phyloP scores from a whole-genome alignment of 164 flowering plant genomes.

The Berberis thunbergii region DNA sequence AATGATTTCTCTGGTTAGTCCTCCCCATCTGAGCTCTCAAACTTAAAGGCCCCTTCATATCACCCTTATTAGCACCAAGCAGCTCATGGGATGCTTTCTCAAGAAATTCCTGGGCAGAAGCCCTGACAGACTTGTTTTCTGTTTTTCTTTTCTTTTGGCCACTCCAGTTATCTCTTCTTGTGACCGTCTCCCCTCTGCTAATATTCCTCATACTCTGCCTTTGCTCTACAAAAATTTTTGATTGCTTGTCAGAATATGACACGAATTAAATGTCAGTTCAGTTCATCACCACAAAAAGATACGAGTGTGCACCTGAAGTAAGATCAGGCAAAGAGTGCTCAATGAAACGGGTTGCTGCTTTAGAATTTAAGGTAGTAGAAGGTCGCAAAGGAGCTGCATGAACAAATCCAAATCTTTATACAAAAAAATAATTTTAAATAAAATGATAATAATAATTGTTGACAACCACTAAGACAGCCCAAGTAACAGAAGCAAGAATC shows the following conservation, averaged over 20 bases:
- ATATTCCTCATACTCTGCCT: slow-evolving; percentile 64
- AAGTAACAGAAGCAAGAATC: neutral
- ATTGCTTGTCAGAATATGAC: slow-evolving; percentile 3
- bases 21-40: slow-evolving; percentile 35
- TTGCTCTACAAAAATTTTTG: slow-evolving; percentile 45
- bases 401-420: neutral
- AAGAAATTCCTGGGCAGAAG: slow-evolving; percentile 83
- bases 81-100: slow-evolving; percentile 83
- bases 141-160: slow-evolving; percentile 63
- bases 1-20: slow-evolving; percentile 21
- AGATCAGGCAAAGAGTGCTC: slow-evolving; percentile 95
- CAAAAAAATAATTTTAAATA: neutral
- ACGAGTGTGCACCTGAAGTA: slow-evolving; percentile 43
- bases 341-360: slow-evolving; percentile 89
- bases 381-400: slow-evolving; percentile 72
- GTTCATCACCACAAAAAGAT: too few relatives aligned
- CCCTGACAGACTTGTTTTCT: slow-evolving; percentile 51
- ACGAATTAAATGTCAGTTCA: neutral
- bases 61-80: slow-evolving; percentile 46
- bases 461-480: neutral
- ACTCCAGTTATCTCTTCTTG: slow-evolving; percentile 20
- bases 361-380: slow-evolving; percentile 58
- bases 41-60: slow-evolving; percentile 65
- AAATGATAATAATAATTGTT: neutral
- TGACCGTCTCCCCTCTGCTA: slow-evolving; percentile 44